phyloP scores from a whole-genome alignment of 2,329 filamentous ascomycete species.

The Fusarium burgessii region DNA sequence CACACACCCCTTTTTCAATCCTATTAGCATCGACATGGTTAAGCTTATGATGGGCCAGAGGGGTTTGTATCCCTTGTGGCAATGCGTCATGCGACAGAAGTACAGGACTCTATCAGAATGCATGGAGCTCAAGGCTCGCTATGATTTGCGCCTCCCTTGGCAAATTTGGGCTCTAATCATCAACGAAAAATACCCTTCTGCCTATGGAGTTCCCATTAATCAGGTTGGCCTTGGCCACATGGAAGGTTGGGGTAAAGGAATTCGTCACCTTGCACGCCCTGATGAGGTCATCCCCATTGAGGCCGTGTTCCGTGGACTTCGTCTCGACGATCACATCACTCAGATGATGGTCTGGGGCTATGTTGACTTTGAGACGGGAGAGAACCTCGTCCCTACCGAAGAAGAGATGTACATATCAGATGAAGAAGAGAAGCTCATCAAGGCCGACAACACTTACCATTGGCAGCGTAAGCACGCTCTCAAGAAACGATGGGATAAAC shows the following conservation, averaged over 20 bases:
- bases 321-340: constrained; percentile 65
- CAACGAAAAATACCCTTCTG: constrained; percentile 35
- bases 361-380: constrained; percentile 64
- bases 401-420: constrained; percentile 66
- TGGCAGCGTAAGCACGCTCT: constrained; percentile 60
- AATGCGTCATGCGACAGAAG: constrained; percentile 68
- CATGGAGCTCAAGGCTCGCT: constrained; percentile 68
- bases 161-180: constrained; percentile 39
- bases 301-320: constrained; percentile 61
- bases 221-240: constrained; percentile 65
- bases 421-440: constrained; percentile 53
- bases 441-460: constrained; percentile 52
- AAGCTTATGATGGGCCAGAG: constrained; percentile 71
- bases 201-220: constrained; percentile 64
- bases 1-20: constrained; percentile 70
- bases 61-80: constrained; percentile 66
- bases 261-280: constrained; percentile 62
- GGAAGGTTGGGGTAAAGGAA: constrained; percentile 68
- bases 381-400: constrained; percentile 62
- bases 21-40: constrained; percentile 62
- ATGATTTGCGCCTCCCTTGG: constrained; percentile 62
- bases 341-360: constrained; percentile 74
- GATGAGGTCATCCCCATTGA: constrained; percentile 72
- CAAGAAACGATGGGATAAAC: constrained; percentile 58
- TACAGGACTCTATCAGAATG: constrained; percentile 64